A percentile compares a stretch with the other conserved stretches of the same genome.
Conservation (phyloP, 495 filamentous ascomycete genomes). For the Daldinia bambusicola region DNA sequence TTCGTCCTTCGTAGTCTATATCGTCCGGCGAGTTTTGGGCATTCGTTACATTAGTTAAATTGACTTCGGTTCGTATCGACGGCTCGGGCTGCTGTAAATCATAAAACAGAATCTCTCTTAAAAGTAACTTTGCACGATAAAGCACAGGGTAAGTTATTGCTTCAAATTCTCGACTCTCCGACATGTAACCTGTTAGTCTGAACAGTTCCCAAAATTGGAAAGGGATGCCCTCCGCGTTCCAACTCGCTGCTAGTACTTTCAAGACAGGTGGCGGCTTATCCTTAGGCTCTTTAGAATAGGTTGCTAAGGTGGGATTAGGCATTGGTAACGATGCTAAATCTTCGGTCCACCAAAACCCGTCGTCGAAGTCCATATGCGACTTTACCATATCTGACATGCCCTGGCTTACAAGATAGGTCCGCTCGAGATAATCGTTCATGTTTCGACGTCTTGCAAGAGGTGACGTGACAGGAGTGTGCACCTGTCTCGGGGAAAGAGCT, state of each 20-base stretch:
- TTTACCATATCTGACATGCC: constrained; percentile 55
- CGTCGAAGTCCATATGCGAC: constrained; percentile 57
- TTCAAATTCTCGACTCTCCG: constrained; percentile 54
- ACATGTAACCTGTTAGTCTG: constrained; percentile 55
- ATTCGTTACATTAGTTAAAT: constrained; percentile 49
- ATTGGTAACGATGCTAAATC: constrained; percentile 58
- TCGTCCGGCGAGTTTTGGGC: constrained; percentile 53
- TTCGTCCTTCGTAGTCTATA: constrained; percentile 57
- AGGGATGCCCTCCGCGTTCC: constrained; percentile 56
- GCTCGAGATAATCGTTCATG: constrained; percentile 62
- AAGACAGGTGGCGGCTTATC: constrained; percentile 57
- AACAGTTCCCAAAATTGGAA: constrained; percentile 61
- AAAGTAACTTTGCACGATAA: constrained; percentile 60
- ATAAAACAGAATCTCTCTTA: constrained; percentile 61
- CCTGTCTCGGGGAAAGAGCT: constrained; percentile 56
- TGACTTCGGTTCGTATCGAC: constrained; percentile 56
- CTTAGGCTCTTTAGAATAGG: constrained; percentile 53
- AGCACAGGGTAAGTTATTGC: constrained; percentile 55
- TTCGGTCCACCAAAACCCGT: constrained; percentile 64
- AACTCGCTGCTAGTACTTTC: constrained; percentile 57
- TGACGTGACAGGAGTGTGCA: constrained; percentile 61
- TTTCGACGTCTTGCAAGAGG: constrained; percentile 60
- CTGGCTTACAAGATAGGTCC: constrained; percentile 53
- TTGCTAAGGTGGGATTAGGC: constrained; percentile 54
- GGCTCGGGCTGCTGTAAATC: constrained; percentile 60